Evolutionary conservation across 73 alveolate genomes (phyloP), one percentile per base, ranked within the genome.

Genomic region (Paramecium sonneborni): DNA sequence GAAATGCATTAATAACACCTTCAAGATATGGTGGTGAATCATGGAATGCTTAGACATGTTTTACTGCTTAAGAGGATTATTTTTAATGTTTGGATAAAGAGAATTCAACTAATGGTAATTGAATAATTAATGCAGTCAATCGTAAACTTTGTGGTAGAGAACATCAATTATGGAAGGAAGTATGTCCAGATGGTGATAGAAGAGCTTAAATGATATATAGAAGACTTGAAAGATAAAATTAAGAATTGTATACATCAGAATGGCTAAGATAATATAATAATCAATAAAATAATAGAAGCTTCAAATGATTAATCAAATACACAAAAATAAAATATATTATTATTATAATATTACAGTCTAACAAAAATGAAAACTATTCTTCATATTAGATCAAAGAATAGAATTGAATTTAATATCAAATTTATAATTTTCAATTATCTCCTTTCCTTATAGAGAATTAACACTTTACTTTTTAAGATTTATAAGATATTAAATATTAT

Each of bases 141-240:
- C 84, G 84, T 30, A 62, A 62, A 26, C 44, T 30, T 12, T 62
- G 84, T 62, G 84, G 48, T 11, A 62, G 44, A 62, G 84, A 62
- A 62, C 84, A 30, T 32, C 5, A 62, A 30, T 30, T 32, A 26
- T 62, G 84, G 84, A 62, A 62, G 12, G 39, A 26, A 62, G 11
- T 44, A 62, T 62, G 84, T 62, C 84, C 84, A 2, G 84, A 62
- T 62, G 39, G 48, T 62, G 84, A 62, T 12, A 62, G 84, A 62
- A 62, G 84, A 62, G 84, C 84, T 28, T 26, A 62, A 32, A 26
- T 62, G 84, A 62, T 62, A 30, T 62, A 14, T 30, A 62, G 84
- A 62, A 62, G 84, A 62, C 39, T 62, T 15, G 84, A 62, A 14
- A 62, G 44, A 32, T 24, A 62, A 62, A 62, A 62, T 62, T 32